Evolutionary conservation across 768 basidiomycete species (phyloP).

Genomic region (Collybiopsis confluens): DNA sequence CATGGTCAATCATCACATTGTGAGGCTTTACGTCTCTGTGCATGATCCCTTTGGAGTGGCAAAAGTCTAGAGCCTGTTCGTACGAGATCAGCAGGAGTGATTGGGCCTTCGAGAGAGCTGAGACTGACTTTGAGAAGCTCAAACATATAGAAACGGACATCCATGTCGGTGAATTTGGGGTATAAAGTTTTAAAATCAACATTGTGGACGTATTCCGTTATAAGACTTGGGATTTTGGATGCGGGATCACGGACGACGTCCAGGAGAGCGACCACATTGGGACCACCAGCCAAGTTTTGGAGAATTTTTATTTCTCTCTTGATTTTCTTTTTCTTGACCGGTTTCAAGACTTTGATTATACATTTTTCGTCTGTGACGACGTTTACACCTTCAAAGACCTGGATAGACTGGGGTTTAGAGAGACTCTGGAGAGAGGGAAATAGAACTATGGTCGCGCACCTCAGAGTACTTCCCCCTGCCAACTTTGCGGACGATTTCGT

Average conservation of each 20-base stretch:
- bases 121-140: constrained; percentile 82
- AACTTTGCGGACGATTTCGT: constrained; percentile 96
- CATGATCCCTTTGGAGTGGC: constrained; percentile 99
- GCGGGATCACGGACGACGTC: constrained; percentile 96
- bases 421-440: constrained; percentile 1
- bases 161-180: constrained; percentile 91
- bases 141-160: constrained; percentile 95
- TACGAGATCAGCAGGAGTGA: constrained; percentile 14
- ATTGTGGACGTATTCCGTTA: constrained; percentile 98
- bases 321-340: constrained; percentile 99
- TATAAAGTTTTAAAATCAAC: constrained; percentile 97
- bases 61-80: constrained; percentile 88
- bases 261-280: constrained; percentile 88
- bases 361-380: constrained; percentile 90
- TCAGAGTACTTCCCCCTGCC: constrained; percentile 95
- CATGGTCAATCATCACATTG: constrained; percentile 99
- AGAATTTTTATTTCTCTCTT: constrained; percentile 98
- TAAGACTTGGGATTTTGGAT: constrained; percentile 94
- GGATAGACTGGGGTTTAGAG: constrained; percentile 15
- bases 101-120: neutral
- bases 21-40: constrained; percentile 98
- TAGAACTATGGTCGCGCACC: constrained; percentile 37
- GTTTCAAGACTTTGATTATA: constrained; percentile 98
- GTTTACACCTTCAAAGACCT: constrained; percentile 94
- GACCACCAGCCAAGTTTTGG: constrained; percentile 93